Conservation (phyloP, 2,329 filamentous ascomycete genomes). For the Trichoderma hamatum region DNA sequence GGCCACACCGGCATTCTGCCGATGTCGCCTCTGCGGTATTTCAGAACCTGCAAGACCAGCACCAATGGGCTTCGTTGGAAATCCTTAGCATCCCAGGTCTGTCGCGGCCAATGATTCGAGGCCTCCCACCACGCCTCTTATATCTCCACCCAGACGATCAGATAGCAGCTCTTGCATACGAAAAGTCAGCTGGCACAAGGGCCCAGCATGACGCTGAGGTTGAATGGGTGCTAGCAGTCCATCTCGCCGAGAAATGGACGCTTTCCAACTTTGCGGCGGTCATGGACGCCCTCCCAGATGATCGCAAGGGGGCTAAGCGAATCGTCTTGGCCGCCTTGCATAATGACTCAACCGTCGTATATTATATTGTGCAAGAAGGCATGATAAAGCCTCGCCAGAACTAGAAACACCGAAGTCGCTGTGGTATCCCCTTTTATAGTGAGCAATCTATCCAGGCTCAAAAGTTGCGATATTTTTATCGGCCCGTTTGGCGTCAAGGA, state of each 20-base stretch:
- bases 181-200: slow-evolving; percentile 51
- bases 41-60: slow-evolving; percentile 74
- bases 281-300: slow-evolving; percentile 64
- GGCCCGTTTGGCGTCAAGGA: slow-evolving; percentile 19
- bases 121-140: slow-evolving; percentile 70
- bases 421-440: background rate
- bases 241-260: slow-evolving; percentile 73
- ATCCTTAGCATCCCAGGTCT: slow-evolving; percentile 46
- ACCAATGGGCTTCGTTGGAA: slow-evolving; percentile 69
- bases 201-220: slow-evolving; percentile 57
- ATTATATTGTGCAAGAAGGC: slow-evolving; percentile 85
- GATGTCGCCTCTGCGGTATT: slow-evolving; percentile 53
- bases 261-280: slow-evolving; percentile 66
- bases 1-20: slow-evolving; percentile 12
- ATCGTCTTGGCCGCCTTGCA: slow-evolving; percentile 75
- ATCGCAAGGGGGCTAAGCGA: slow-evolving; percentile 61
- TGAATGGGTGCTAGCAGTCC: slow-evolving; percentile 78
- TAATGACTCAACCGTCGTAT: slow-evolving; percentile 80
- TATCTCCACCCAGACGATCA: slow-evolving; percentile 86
- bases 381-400: slow-evolving; percentile 86
- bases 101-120: slow-evolving; percentile 68
- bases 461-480: background rate
- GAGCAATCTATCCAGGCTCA: background rate
- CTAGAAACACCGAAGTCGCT: slow-evolving; percentile 44
- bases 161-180: slow-evolving; percentile 68